These are phyloP conservation scores for Cyberlindnera americana DNA, from an alignment of 805 yeast genomes.

Conservation along the genomic window DNA sequence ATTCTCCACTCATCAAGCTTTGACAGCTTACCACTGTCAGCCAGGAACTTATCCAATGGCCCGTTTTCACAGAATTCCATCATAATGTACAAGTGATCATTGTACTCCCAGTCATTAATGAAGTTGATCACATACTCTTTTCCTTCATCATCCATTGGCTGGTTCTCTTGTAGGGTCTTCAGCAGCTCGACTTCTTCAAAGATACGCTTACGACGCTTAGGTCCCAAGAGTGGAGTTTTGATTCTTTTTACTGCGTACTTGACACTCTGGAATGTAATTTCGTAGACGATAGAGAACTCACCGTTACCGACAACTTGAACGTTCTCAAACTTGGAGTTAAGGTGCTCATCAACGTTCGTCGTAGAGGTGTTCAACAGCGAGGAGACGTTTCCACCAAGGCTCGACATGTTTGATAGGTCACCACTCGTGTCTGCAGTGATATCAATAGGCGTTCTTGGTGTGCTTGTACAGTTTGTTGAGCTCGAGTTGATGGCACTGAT, in stretches of 20 bases:
- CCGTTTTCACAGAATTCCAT: conserved; percentile 96
- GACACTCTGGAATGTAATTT: conserved; percentile 63
- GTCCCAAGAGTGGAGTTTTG: conserved; percentile 57
- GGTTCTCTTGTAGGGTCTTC: conserved; percentile 37
- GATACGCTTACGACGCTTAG: conserved; percentile 56
- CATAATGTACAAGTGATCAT: conserved; percentile 79
- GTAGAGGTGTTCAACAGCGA: conserved; percentile 24
- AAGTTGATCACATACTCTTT: conserved; percentile 75
- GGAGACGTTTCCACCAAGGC: conserved; percentile 19
- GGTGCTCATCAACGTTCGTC: conserved; percentile 36
- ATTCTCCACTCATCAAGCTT: conserved; percentile 94
- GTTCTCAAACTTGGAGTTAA: conserved; percentile 49
- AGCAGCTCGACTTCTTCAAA: conserved; percentile 77
- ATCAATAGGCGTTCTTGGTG: conserved; percentile 31
- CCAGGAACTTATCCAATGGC: conserved; percentile 73
- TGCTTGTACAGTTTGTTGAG: conserved; percentile 22
- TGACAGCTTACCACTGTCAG: conserved; percentile 70
- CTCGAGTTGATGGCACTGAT: conserved; percentile 17
- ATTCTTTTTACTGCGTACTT: conserved; percentile 86
- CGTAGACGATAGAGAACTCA: conserved; percentile 85
- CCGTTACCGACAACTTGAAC: conserved; percentile 78
- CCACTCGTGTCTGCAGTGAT: conserved; percentile 19
- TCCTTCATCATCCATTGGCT: conserved; percentile 51
- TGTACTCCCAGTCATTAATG: conserved; percentile 81
- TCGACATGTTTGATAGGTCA: conserved; percentile 23